Conservation (phyloP, 257 asterid genomes). For the Plantago major region DNA sequence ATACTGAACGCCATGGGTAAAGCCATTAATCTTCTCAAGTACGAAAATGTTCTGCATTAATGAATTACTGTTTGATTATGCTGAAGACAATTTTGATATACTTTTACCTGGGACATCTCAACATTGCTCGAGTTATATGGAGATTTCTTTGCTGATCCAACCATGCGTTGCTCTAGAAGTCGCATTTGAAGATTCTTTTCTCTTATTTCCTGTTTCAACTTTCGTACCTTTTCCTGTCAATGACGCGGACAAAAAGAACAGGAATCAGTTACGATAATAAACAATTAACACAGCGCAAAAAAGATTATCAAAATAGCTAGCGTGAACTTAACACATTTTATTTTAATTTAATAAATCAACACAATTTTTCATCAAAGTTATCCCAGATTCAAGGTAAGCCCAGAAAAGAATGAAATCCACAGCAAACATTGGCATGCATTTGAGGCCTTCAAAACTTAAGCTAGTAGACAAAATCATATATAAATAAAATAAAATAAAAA, state of each 20-base stretch:
- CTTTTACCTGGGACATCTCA: constrained; percentile 62
- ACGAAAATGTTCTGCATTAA: background rate
- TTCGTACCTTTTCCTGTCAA: constrained; percentile 52
- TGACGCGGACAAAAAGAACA: constrained; percentile 9
- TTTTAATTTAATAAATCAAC: background rate
- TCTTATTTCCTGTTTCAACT: constrained; percentile 63
- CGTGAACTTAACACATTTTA: background rate
- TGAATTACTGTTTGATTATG: background rate
- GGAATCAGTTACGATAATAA: background rate
- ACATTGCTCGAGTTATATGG: constrained; percentile 43
- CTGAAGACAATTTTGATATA: background rate
- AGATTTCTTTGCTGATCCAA: constrained; percentile 64
- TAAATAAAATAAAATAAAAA: background rate
- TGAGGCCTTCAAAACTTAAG: background rate
- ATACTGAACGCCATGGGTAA: no score
- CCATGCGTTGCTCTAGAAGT: constrained; percentile 69
- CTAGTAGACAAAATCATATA: background rate
- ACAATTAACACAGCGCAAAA: background rate
- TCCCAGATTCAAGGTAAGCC: constrained; percentile 8
- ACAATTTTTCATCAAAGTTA: background rate
- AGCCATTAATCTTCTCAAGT: no score
- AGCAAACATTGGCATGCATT: constrained; percentile 15
- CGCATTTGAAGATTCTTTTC: constrained; percentile 68
- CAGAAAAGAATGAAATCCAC: background rate
- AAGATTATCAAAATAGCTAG: constrained; percentile 1